Evolutionary conservation across 2,329 filamentous ascomycete genomes (phyloP).

Genomic region (Alternaria arbusti): DNA sequence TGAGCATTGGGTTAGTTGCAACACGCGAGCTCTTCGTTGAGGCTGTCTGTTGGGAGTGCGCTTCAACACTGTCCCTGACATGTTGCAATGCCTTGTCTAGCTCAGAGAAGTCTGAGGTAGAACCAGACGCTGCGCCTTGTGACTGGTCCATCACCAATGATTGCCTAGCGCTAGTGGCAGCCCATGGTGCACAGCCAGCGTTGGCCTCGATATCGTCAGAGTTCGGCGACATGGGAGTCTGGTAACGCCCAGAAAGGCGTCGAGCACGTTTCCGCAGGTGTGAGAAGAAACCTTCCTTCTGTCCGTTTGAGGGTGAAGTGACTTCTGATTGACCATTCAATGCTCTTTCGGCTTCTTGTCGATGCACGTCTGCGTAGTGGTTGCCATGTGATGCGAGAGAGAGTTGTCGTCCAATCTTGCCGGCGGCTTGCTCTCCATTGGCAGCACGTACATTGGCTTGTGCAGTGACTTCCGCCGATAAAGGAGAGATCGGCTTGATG

Average conservation of each 20-base stretch:
- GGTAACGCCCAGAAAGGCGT: conserved; percentile 88
- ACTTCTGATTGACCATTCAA: conserved; percentile 81
- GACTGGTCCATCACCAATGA: conserved; percentile 74
- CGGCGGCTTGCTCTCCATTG: conserved; percentile 70
- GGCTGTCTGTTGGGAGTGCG: conserved; percentile 39
- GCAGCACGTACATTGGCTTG: conserved; percentile 74
- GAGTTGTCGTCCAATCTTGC: conserved; percentile 94
- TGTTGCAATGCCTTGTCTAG: conserved; percentile 67
- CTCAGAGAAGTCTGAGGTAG: conserved; percentile 62
- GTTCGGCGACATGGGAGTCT: conserved; percentile 77
- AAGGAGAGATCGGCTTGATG: conserved; percentile 91
- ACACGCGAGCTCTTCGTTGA: conserved; percentile 44
- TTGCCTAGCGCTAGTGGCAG: conserved; percentile 75
- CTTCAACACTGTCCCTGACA: conserved; percentile 65
- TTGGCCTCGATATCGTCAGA: conserved; percentile 92
- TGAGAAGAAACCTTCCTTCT: conserved; percentile 97
- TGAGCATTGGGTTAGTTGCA: conserved; percentile 55
- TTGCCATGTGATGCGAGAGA: conserved; percentile 92
- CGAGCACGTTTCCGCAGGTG: conserved; percentile 93
- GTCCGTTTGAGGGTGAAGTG: conserved; percentile 76
- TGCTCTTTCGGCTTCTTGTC: conserved; percentile 88
- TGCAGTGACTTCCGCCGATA: conserved; percentile 91
- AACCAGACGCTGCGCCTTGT: conserved; percentile 55
- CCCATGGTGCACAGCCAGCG: conserved; percentile 88
- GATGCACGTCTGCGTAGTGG: conserved; percentile 87